phyloP scores from a whole-genome alignment of 345 rosid species.

The Carallia brachiata region DNA sequence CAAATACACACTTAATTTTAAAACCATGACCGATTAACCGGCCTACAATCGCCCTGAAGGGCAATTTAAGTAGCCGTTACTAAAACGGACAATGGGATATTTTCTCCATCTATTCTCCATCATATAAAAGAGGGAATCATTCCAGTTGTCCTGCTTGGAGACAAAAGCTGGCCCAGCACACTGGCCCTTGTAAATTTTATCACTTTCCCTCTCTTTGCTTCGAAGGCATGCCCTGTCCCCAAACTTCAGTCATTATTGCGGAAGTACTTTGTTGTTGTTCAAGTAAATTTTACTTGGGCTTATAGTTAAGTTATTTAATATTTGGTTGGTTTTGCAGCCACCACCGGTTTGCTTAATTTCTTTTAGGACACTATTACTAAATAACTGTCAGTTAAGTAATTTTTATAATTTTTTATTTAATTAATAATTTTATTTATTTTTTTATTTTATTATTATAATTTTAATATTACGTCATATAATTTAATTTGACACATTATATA shows the following conservation, averaged over 20 bases:
- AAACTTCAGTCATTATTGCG: slow-evolving; percentile 17
- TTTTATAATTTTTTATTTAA: too few relatives aligned
- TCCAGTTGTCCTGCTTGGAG: slow-evolving; percentile 13
- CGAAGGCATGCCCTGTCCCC: slow-evolving; percentile 33
- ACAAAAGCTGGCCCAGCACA: slow-evolving; percentile 39
- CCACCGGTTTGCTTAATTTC: too few relatives aligned
- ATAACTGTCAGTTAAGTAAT: too few relatives aligned
- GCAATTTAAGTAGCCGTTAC: not conserved
- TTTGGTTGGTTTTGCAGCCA: too few relatives aligned
- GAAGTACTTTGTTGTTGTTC: not conserved
- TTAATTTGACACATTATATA: too few relatives aligned
- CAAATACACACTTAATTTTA: too few relatives aligned
- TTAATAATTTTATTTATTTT: too few relatives aligned
- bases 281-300: not conserved
- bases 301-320: not conserved
- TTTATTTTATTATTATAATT: too few relatives aligned
- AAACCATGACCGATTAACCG: too few relatives aligned
- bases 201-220: slow-evolving; percentile 35
- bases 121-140: slow-evolving; percentile 20
- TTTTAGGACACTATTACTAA: too few relatives aligned
- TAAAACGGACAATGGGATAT: not conserved
- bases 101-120: not conserved
- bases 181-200: not conserved
- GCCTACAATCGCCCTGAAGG: too few relatives aligned
- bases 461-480: too few relatives aligned